Base-by-base conservation (phyloP, 306 rosid genomes). In the Cucumis sativus region DNA sequence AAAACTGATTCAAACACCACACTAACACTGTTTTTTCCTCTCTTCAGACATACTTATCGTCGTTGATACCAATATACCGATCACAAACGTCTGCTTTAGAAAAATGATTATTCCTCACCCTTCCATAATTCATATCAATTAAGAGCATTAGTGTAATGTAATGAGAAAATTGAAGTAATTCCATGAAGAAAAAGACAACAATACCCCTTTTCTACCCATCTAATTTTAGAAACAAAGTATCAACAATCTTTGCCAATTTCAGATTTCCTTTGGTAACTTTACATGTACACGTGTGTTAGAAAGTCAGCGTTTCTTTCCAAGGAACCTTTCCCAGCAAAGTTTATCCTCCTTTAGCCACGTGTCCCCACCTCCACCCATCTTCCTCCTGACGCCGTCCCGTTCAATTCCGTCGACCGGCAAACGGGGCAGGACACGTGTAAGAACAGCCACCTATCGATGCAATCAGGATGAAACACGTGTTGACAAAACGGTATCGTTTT, bases 361-460 rank as follows among this genome's bases (percentile, higher is more conserved):
- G 83, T 66, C 68, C 76, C 80, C 41, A 37, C 75, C 66, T 49
- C 66, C 18, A 54, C 8, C 2, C 72, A 56, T 80, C 79, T 41
- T 25, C 33, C 57, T 10, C 0, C 68, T 0, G 2, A 49, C 43
- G 1, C 21, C 65, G 65, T 60, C 10, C 47, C 12, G 23, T 33
- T 14, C 0, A 84, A 14, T 11, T 15, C 28, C 1, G 69, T 75
- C 6, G 89, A 81, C 40, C 89, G 81, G 83, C 92, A 88, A 11
- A 90, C 63, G 0, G 92, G 96, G 40, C 92, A 85, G 0, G 88
- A 76, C 83, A 87, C 82, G 77, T 87, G 91, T 25, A 75, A 30
- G 7, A 20, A 11, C 1, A 90, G 88, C 92, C 96, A 90, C 81
- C 69, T 66, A 84, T 90, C 89, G 13, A 90, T 70, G 25, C 96